Conservation (phyloP, 805 yeast species). For the Candida insectorum region DNA sequence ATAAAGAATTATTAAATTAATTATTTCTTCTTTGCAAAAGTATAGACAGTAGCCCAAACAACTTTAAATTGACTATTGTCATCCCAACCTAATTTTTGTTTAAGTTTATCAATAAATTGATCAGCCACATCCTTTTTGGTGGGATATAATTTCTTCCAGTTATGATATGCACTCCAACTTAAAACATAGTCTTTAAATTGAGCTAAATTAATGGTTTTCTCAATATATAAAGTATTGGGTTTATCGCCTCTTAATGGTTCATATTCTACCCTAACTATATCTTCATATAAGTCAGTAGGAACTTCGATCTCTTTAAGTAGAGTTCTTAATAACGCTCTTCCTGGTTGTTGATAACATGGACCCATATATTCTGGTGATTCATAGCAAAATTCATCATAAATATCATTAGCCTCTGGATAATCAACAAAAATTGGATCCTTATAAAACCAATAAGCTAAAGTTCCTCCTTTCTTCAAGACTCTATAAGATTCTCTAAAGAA, state of each 20-base stretch:
- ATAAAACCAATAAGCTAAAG: slow-evolving; percentile 77
- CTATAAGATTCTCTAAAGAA: slow-evolving; percentile 51
- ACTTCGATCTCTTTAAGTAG: slow-evolving; percentile 37
- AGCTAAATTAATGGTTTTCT: slow-evolving; percentile 12
- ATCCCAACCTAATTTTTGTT: slow-evolving; percentile 40
- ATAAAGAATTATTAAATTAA: neutral
- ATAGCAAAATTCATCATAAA: slow-evolving; percentile 40
- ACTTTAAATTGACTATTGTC: slow-evolving; percentile 40
- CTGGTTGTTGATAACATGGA: slow-evolving; percentile 44
- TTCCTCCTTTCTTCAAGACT: slow-evolving; percentile 58
- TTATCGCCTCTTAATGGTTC: slow-evolving; percentile 16
- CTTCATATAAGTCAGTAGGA: slow-evolving; percentile 34
- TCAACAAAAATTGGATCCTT: slow-evolving; percentile 60
- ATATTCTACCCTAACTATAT: slow-evolving; percentile 30
- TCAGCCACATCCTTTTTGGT: slow-evolving; percentile 46
- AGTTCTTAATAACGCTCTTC: slow-evolving; percentile 36
- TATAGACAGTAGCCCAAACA: slow-evolving; percentile 56
- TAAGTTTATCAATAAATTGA: slow-evolving; percentile 40
- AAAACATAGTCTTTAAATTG: slow-evolving; percentile 39
- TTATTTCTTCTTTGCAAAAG: slow-evolving; percentile 35
- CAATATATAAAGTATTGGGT: slow-evolving; percentile 15
- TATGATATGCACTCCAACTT: slow-evolving; percentile 71
- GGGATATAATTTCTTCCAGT: slow-evolving; percentile 39
- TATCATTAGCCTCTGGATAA: slow-evolving; percentile 47
- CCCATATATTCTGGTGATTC: slow-evolving; percentile 41